Evolutionary conservation across 768 basidiomycete species (phyloP).

Genomic region (Cystobasidium ongulense): DNA sequence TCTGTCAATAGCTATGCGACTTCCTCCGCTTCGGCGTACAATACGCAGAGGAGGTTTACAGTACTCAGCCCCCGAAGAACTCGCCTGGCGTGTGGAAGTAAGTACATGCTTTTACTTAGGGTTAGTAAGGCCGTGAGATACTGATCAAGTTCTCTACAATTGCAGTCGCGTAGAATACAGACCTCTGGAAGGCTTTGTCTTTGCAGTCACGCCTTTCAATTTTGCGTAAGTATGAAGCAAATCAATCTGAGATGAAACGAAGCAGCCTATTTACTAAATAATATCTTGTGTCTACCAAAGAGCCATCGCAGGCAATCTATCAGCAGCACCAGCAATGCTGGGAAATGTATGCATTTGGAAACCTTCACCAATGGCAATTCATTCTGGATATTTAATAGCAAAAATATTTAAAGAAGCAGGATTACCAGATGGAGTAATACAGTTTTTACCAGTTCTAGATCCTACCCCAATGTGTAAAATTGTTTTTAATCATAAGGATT

Average conservation of each 20-base stretch:
- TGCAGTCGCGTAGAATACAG: conserved; percentile 87
- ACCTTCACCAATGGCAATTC: conserved; percentile 87
- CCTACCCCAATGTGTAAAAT: conserved; percentile 59
- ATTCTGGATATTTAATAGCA: conserved; percentile 86
- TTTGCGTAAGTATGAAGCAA: conserved; percentile 40
- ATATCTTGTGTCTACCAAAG: background rate
- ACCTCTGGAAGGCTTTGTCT: conserved; percentile 93
- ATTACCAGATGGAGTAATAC: conserved; percentile 86
- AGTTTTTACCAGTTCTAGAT: conserved; percentile 87
- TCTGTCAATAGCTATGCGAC: conserved; percentile 58
- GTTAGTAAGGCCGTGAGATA: background rate
- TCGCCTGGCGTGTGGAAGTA: conserved; percentile 87
- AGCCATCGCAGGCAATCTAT: conserved; percentile 74
- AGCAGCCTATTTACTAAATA: too few relatives aligned
- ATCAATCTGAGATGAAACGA: too few relatives aligned
- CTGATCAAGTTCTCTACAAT: background rate
- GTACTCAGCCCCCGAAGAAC: conserved; percentile 81
- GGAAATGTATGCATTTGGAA: conserved; percentile 97
- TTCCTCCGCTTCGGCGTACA: conserved; percentile 96
- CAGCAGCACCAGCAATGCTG: conserved; percentile 72
- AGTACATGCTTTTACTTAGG: conserved; percentile 43
- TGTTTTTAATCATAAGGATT: conserved; percentile 66
- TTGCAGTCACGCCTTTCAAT: conserved; percentile 97
- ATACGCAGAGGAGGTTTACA: conserved; percentile 89
- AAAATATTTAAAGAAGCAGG: conserved; percentile 90